A percentile compares a stretch with the other conserved stretches of the same genome.
Evolutionary conservation across 140 eudicot genomes (phyloP).

Genomic region (Cichorium intybus): DNA sequence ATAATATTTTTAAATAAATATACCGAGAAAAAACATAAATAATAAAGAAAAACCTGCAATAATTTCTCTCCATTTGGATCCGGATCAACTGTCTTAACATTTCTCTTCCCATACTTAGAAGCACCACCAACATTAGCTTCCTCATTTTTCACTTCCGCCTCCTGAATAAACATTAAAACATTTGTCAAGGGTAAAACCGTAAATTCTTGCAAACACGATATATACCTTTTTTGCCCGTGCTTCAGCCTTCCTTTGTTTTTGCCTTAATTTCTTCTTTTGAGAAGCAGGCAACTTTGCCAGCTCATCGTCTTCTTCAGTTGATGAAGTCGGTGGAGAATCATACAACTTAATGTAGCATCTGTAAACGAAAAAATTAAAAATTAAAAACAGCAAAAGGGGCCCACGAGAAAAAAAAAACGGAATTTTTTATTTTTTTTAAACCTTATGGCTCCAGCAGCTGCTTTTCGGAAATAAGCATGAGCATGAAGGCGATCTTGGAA

Average conservation of each 20-base stretch:
- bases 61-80: conserved; percentile 93
- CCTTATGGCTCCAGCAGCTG: conserved; percentile 98
- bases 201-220: neutral
- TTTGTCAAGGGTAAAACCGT: neutral
- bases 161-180: conserved; percentile 37
- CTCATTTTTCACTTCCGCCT: conserved; percentile 85
- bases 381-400: neutral
- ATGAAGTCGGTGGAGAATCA: conserved; percentile 87
- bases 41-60: conserved; percentile 54
- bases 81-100: conserved; percentile 76
- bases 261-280: conserved; percentile 92
- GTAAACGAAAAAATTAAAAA: conserved; percentile 3
- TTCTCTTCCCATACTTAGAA: conserved; percentile 70
- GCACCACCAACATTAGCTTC: conserved; percentile 55
- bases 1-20: neutral
- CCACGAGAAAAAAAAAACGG: neutral
- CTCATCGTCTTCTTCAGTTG: conserved; percentile 86
- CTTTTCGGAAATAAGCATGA: conserved; percentile 85
- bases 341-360: conserved; percentile 91
- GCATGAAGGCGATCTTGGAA: conserved; percentile 96
- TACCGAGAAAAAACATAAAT: neutral
- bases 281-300: conserved; percentile 70
- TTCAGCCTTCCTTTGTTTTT: conserved; percentile 92
- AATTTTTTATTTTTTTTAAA: too few species aligned
- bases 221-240: conserved; percentile 91